Percentiles rank a stretch among this genome's conserved stretches.
These are phyloP conservation scores for Beauveria sp. DNA, from an alignment of 2,329 filamentous ascomycete species.

Conservation along the genomic window DNA sequence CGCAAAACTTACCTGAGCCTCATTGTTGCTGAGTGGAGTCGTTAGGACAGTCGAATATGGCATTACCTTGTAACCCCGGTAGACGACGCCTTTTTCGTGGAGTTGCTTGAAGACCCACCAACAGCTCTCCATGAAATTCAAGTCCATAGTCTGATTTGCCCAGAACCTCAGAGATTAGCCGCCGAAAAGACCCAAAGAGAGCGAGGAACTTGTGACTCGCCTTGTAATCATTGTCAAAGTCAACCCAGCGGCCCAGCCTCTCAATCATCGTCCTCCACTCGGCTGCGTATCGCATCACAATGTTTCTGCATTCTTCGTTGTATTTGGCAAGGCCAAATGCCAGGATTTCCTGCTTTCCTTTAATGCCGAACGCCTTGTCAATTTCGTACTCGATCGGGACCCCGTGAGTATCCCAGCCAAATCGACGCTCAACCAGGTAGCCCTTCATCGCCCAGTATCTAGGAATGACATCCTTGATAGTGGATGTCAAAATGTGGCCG, in stretches of 20 bases:
- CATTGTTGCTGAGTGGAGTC: constrained; percentile 65
- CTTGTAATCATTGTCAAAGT: constrained; percentile 75
- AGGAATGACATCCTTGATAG: no score
- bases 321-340: constrained; percentile 75
- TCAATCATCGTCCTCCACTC: constrained; percentile 78
- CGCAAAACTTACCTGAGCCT: constrained; percentile 35
- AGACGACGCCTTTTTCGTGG: constrained; percentile 64
- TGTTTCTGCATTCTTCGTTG: constrained; percentile 75
- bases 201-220: constrained; percentile 24
- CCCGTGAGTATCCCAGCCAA: constrained; percentile 49
- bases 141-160: constrained; percentile 56
- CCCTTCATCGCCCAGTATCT: no score
- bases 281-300: constrained; percentile 74
- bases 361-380: constrained; percentile 80
- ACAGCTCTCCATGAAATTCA: constrained; percentile 66
- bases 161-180: no score
- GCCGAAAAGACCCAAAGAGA: neutral
- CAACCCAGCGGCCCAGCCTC: constrained; percentile 66
- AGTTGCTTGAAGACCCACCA: constrained; percentile 76
- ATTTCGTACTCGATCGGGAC: constrained; percentile 88
- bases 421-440: neutral
- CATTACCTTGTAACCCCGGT: constrained; percentile 67
- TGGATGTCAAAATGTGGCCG: no score
- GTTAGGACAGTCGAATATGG: constrained; percentile 68
- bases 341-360: constrained; percentile 70